Percentiles rank a stretch among this genome's conserved stretches.
Evolutionary conservation across 139 green algal genomes (phyloP).

Genomic region (Edaphochlamys debaryana): DNA sequence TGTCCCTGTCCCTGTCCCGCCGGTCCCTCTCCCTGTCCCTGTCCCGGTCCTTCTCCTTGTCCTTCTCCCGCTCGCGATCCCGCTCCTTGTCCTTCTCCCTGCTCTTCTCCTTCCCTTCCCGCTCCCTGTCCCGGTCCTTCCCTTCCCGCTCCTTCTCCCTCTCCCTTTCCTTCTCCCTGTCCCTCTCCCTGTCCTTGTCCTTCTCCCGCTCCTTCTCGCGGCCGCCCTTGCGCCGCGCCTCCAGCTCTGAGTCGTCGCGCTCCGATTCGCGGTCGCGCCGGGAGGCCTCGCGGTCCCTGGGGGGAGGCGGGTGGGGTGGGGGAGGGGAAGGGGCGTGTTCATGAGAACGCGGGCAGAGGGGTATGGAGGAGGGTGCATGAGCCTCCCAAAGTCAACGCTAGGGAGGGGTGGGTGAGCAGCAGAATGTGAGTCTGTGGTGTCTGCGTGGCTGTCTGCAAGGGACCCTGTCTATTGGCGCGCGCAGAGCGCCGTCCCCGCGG

Average conservation of each 20-base stretch:
- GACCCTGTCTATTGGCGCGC: no score
- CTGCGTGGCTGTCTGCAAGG: no score
- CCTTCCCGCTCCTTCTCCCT: no score
- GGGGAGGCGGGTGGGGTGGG: no score
- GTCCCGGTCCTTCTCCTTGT: no score
- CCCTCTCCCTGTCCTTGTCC: constrained; percentile 16
- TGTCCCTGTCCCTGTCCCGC: no score
- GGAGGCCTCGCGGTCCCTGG: neutral
- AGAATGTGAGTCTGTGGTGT: no score
- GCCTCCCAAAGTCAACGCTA: neutral
- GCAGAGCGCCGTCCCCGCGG: no score
- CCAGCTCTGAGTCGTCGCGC: neutral
- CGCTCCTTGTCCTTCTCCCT: neutral
- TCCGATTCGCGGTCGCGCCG: neutral
- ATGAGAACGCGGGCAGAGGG: neutral
- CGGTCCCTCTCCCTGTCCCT: no score
- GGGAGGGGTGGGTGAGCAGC: neutral
- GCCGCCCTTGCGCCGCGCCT: neutral
- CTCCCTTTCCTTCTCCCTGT: neutral
- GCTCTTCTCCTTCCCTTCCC: no score
- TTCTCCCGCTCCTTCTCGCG: constrained; percentile 28
- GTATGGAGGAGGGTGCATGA: neutral
- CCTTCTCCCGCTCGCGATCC: neutral
- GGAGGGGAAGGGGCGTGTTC: neutral
- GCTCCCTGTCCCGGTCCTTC: neutral